A percentile compares a stretch with the other conserved stretches of the same genome.
Evolutionary conservation across 2,329 filamentous ascomycete species (phyloP).

Genomic region (Monilinia laxa): DNA sequence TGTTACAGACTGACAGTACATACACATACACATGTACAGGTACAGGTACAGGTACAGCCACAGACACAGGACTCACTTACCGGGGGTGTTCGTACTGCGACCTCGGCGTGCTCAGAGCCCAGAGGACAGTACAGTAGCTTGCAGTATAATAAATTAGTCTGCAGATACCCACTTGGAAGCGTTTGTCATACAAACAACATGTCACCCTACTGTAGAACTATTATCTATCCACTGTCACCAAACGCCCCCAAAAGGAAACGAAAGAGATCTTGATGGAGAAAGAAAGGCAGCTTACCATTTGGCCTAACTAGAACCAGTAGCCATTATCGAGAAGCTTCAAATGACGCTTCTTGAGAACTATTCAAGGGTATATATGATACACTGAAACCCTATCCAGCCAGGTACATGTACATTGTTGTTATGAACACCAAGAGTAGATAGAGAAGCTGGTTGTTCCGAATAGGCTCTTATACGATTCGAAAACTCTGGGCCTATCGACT

Average conservation of each 20-base stretch:
- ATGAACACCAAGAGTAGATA: neutral
- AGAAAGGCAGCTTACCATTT: neutral
- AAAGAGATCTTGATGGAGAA: neutral
- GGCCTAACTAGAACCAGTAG: neutral
- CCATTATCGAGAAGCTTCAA: no score
- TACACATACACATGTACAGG: no score
- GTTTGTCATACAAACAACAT: neutral
- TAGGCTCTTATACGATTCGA: constrained; percentile 5
- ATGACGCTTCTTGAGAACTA: neutral
- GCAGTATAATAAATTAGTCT: neutral
- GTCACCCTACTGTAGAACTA: neutral
- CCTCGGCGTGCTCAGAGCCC: neutral
- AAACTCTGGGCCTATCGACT: neutral
- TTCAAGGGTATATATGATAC: neutral
- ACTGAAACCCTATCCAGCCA: neutral
- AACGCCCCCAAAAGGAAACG: neutral
- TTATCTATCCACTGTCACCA: neutral
- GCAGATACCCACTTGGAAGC: neutral
- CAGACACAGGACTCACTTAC: no score
- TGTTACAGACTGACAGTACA: constrained; percentile 2
- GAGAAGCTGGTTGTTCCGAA: neutral
- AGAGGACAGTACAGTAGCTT: neutral
- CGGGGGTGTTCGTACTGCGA: no score
- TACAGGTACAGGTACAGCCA: no score
- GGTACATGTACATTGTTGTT: neutral